Evolutionary conservation across 2,329 filamentous ascomycete genomes (phyloP), one percentile per base, ranked within the genome.

Genomic region (Cladosporium halotolerans): DNA sequence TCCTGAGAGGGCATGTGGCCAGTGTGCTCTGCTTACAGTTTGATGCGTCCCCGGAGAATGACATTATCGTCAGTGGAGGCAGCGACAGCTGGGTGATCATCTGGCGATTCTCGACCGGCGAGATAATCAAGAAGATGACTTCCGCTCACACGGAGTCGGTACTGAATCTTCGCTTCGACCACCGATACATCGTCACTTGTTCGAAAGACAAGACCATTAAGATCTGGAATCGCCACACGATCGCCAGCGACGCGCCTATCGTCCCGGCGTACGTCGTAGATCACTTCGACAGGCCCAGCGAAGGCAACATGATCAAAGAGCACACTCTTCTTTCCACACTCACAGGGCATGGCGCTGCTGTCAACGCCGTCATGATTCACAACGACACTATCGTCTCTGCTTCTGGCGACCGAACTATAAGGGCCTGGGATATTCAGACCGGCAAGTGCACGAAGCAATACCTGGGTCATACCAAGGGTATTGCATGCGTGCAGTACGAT

Each of bases 121-220:
- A 91, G 64, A 80, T 89, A 34, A 71, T 97, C 10, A 87, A 91
- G 63, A 83, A 83, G 54, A 81, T 97, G 32, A 77, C 77, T 1
- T 78, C 82, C 42, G 92, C 92, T 0, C 93, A 99, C 67, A 76
- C 78, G 31, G 93, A 99, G 69, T 96, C 92, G 0, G 91, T 99
- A 0, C 76, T 99, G 13, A 97, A 97, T 65, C 83, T 99, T 53
- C 83, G 88, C 57, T 99, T 97, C 61, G 91, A 97, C 66, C 85
- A 89, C 60, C 82, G 89, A 8, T 95, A 95, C 58, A 78, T 99
- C 3, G 89, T 97, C 10, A 99, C 93, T 0, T 97, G 93, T 65
- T 97, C 92, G 45, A 99, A 99, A 69, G 93, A 99, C 70, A 95
- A 91, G 70, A 86, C 86, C 0, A 96, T 99, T 76, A 96, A 96